Base-by-base conservation (phyloP, 2,329 filamentous ascomycete species). In the Penicillium capsulatum region DNA sequence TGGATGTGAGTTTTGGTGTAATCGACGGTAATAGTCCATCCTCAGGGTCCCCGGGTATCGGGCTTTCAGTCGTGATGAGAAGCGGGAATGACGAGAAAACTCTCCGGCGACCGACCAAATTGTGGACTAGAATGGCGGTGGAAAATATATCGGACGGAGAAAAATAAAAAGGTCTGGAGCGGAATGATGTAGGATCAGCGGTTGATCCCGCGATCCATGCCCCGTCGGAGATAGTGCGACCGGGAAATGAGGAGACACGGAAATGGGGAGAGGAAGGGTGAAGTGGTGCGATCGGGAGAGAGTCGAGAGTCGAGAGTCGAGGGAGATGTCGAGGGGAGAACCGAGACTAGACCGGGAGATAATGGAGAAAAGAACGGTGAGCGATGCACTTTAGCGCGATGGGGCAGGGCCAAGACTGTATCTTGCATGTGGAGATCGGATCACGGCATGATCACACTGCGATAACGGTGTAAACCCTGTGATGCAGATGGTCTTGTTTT, bases 1-100 rank as follows among this genome's bases (percentile, higher is more conserved):
- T 35, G 60, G 61, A 45, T 59, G 59, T 14, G 51, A 54, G 13
- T 38, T 47, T 22, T 54, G 56, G 28, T 57, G 49, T 24, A 53
- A 44, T 5, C 57, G 57, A 22, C 51, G 57, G 17, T 47, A 55
- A 34, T 50, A 52, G 28, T 61, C 57, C 58, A 61, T 61, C 14
- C 31, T 51, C 19, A 22, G 19, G 19, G 19, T 9, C 5, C 19
- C 9, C 9, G 9, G 19, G 19, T 5, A n/a, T 5, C 19, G 19
- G 19, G 5, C 19, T 22, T 22, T 9, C 5, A 22, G 42, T 3
- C 9, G 15, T 19, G 15, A 33, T 16, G 17, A 7, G 36, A 34
- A 28, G n/a, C 32, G 34, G 34, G 27, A 20, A 37, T 15, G 29
- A 38, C 15, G 29, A 39, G 28, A 24, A 28, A 29, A 24, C 34